A percentile compares a stretch with the other conserved stretches of the same genome.
Evolutionary conservation across 139 green algal species (phyloP).

Genomic region (Chlorella sp.): DNA sequence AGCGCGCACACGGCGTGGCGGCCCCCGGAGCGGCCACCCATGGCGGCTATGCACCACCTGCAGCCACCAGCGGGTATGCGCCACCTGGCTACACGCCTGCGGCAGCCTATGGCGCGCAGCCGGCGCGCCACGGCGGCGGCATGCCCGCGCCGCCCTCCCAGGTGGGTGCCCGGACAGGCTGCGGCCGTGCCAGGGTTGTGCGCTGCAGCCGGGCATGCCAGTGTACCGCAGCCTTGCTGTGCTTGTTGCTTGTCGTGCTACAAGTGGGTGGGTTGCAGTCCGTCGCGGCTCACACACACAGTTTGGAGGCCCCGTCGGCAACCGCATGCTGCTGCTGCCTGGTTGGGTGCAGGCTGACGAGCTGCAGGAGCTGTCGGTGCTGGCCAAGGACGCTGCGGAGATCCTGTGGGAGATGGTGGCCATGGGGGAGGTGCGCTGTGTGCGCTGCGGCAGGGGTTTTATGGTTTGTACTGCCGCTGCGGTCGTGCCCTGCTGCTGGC

Average conservation of each 20-base stretch:
- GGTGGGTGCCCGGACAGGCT: neutral
- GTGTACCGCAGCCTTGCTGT: too few species aligned
- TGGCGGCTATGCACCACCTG: neutral
- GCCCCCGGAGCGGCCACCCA: neutral
- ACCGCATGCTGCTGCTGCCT: too few species aligned
- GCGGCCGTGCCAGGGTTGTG: too few species aligned
- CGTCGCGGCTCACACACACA: too few species aligned
- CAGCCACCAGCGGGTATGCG: slow-evolving; percentile 13
- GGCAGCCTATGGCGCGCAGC: neutral
- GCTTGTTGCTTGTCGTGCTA: too few species aligned
- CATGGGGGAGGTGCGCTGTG: slow-evolving; percentile 42
- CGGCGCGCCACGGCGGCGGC: neutral
- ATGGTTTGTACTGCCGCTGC: too few species aligned
- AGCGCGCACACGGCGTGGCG: slow-evolving; percentile 22
- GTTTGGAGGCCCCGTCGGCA: too few species aligned
- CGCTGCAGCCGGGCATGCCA: too few species aligned
- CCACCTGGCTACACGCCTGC: neutral
- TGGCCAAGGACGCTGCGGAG: slow-evolving; percentile 57
- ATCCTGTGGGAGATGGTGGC: slow-evolving; percentile 69
- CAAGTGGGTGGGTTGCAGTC: too few species aligned
- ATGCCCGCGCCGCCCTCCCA: slow-evolving; percentile 2
- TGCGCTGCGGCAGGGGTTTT: too few species aligned
- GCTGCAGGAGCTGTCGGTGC: slow-evolving; percentile 38
- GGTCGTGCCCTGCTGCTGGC: too few species aligned
- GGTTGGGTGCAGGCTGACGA: slow-evolving; percentile 57